Evolutionary conservation across 257 asterid genomes (phyloP), one percentile per base, ranked within the genome.

Genomic region (Striga asiatica): DNA sequence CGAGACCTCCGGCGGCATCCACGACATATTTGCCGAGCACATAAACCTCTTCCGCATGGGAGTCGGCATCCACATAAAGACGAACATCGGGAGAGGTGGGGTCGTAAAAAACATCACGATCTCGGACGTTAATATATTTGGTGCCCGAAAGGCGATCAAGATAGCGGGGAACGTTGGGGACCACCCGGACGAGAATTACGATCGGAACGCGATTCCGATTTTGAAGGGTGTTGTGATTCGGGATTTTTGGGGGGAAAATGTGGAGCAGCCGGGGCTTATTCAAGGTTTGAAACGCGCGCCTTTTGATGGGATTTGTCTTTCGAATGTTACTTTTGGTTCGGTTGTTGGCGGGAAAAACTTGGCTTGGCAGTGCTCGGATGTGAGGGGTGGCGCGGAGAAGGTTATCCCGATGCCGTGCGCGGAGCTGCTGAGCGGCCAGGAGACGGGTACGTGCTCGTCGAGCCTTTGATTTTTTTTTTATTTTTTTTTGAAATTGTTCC

Each of bases 361-460:
- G 49, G 72, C 88, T 0, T 87, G 98, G 98, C 78, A 78, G 72
- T 91, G 98, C 69, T 76, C 95, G 0, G 85, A 87, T 57, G 96
- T 82, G 6, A 73, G 78, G 16, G 98, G 98, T 1, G 76, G 73
- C 6, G 85, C 98, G 1, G 55, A 83, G 60, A 70, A 70, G 65
- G 98, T 91, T 52, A 91, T 83, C 76, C 98, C 98, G 6, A 67
- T 71, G 78, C 92, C 95, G 4, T 91, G 98, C 50, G 35, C 81
- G n/a, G 77, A 89, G 41, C 79, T 89, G 49, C 66, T 83, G 34
- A 76, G 74, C 51, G 62, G 73, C 49, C 79, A 66, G 59, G 74
- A 66, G 32, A 50, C 69, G 12, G 89, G 80, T 47, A 73, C 60
- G 19, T 85, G 97, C 75, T 61, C 80, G 12, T 54, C 68, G 64